Base-by-base conservation (phyloP, 169 alveolate species). In the Plasmodium vivax region DNA sequence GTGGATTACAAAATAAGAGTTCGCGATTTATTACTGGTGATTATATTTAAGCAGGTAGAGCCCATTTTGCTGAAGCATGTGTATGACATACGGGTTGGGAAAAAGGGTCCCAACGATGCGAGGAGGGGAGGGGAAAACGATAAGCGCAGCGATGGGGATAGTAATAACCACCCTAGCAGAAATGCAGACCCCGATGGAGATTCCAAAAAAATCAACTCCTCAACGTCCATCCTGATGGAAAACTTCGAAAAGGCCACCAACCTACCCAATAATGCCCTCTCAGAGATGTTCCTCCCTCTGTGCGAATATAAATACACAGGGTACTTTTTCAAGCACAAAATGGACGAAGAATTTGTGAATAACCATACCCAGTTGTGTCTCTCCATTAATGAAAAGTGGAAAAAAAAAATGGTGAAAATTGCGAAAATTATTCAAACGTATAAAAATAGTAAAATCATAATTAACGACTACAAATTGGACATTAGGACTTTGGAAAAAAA, bases 211-310 rank as follows among this genome's bases (percentile, higher is more conserved):
- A 92, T 92, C 10, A 92, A 92, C 32, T 82, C 92, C 14, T 72
- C 92, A 3, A 92, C 84, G 1, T 73, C 92, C 58, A 92, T 92
- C 34, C 75, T 92, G 12, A 92, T 92, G 36, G 95, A 92, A 92
- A 92, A 92, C 56, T 92, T 92, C 73, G 95, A 92, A 92, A 92
- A 92, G 54, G 95, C 95, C 51, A 92, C 95, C 82, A 92, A 92
- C 36, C 68, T 92, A 47, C 79, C 95, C n/a, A 92, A 82, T 58
- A 81, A 58, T 79, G 77, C 43, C 14, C 58, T 92, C 19, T 5
- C 79, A 30, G 95, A 92, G 32, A 92, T 92, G 77, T 92, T 92
- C 36, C 14, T 32, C 9, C 95, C 95, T 23, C 38, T 92, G 27
- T 92, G 95, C 83, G 95, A 92, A 73, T 92, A 92, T 58, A 92